phyloP scores from a whole-genome alignment of 73 alveolate species.

The Paramecium caudatum region DNA sequence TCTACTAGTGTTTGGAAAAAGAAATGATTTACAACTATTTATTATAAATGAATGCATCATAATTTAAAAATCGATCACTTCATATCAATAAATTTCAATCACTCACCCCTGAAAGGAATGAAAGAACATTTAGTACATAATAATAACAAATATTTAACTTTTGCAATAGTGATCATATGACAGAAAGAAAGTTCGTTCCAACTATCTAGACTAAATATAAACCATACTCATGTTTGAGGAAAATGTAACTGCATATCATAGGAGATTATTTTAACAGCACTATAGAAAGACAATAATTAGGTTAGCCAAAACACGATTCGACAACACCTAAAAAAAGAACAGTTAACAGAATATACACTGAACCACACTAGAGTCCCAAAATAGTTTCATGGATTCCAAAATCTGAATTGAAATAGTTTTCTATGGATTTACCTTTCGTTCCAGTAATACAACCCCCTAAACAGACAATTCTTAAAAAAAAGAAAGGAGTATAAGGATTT shows the following conservation, averaged over 20 bases:
- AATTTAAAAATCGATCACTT: not conserved
- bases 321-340: not conserved
- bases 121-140: not conserved
- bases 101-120: not conserved
- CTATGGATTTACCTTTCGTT: not conserved
- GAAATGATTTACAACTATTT: not conserved
- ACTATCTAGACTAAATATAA: not conserved
- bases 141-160: slow-evolving; percentile 3
- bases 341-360: not conserved
- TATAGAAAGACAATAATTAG: not conserved
- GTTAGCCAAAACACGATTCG: not conserved
- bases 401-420: not conserved
- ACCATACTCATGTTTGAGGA: not conserved
- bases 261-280: slow-evolving; percentile 1
- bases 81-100: slow-evolving; percentile 19
- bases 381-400: not conserved
- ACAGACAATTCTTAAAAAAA: not conserved
- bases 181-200: not conserved
- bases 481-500: slow-evolving; percentile 24
- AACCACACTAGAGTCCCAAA: not conserved
- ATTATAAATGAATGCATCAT: not conserved
- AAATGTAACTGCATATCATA: not conserved
- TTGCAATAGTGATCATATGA: not conserved
- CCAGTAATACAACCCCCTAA: not conserved
- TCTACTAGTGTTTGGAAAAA: slow-evolving; percentile 50